Evolutionary conservation across 768 basidiomycete genomes (phyloP).

Genomic region (Podaxis mareebaensis): DNA sequence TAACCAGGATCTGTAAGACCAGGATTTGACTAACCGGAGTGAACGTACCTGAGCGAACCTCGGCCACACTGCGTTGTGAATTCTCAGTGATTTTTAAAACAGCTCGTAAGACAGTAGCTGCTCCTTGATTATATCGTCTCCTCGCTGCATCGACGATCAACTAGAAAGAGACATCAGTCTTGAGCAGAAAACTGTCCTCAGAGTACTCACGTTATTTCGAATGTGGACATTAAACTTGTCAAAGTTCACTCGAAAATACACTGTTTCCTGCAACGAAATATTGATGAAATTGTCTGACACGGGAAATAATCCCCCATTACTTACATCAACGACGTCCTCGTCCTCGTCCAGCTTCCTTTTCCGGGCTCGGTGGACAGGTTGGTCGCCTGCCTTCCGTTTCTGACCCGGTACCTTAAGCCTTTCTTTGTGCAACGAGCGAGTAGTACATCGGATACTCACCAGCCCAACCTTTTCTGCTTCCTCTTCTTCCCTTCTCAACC

Average conservation of each 20-base stretch:
- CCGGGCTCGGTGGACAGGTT: conserved; percentile 22
- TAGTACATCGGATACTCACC: conserved; percentile 42
- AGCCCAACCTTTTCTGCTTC: conserved; percentile 73
- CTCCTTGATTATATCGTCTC: conserved; percentile 78
- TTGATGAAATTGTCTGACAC: conserved; percentile 16
- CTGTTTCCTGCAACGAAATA: conserved; percentile 48
- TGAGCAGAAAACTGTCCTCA: not conserved
- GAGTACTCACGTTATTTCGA: conserved; percentile 70
- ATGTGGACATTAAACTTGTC: conserved; percentile 86
- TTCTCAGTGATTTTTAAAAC: conserved; percentile 69
- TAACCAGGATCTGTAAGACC: conserved; percentile 26
- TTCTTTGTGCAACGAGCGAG: not conserved
- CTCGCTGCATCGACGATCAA: conserved; percentile 74
- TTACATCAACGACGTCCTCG: conserved; percentile 69
- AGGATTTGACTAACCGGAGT: not conserved
- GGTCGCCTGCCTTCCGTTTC: conserved; percentile 59
- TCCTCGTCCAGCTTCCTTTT: conserved; percentile 49
- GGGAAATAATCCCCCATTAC: conserved; percentile 23
- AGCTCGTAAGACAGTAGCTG: conserved; percentile 71
- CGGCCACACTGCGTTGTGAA: conserved; percentile 59
- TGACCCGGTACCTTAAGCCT: conserved; percentile 27
- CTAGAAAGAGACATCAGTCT: conserved; percentile 37
- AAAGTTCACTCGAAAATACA: conserved; percentile 87
- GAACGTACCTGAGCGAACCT: conserved; percentile 61
- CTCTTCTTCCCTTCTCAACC: conserved; percentile 69